A percentile compares a stretch with the other conserved stretches of the same genome.
Conservation (phyloP, 2,329 filamentous ascomycete species). For the Rhynchosporium graminicola region DNA sequence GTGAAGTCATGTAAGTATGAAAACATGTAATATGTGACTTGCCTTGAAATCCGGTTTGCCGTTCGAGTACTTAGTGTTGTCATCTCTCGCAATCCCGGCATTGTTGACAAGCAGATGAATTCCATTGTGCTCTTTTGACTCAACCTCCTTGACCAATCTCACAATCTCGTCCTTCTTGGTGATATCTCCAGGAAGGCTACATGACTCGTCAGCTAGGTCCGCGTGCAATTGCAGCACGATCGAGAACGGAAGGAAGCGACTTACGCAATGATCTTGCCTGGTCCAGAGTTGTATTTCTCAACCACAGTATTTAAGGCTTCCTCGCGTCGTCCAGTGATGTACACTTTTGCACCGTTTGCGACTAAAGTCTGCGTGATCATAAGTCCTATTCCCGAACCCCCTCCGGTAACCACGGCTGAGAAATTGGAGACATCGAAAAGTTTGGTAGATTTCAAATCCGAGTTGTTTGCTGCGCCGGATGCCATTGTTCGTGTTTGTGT, state of each 20-base stretch:
- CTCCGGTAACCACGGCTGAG: conserved; percentile 28
- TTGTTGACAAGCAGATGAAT: conserved; percentile 59
- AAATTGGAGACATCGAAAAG: conserved; percentile 30
- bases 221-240: conserved; percentile 4
- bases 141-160: conserved; percentile 53
- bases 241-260: conserved; percentile 3
- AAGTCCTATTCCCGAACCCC: conserved; percentile 35
- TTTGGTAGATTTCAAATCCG: conserved; percentile 32
- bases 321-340: conserved; percentile 35
- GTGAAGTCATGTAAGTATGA: not conserved
- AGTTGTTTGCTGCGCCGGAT: conserved; percentile 24
- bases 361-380: conserved; percentile 38
- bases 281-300: conserved; percentile 54
- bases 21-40: not conserved
- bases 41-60: conserved; percentile 51
- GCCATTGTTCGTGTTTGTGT: conserved; percentile 22
- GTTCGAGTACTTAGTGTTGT: conserved; percentile 51
- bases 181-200: conserved; percentile 54
- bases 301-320: conserved; percentile 37
- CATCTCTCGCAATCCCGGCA: conserved; percentile 58
- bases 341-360: conserved; percentile 38
- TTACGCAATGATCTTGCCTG: conserved; percentile 36
- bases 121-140: conserved; percentile 53
- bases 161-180: conserved; percentile 59
- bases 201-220: not conserved